Evolutionary conservation across 228 moss, liverwort and hornwort genomes (phyloP).

Genomic region (Sphagnum fallax): DNA sequence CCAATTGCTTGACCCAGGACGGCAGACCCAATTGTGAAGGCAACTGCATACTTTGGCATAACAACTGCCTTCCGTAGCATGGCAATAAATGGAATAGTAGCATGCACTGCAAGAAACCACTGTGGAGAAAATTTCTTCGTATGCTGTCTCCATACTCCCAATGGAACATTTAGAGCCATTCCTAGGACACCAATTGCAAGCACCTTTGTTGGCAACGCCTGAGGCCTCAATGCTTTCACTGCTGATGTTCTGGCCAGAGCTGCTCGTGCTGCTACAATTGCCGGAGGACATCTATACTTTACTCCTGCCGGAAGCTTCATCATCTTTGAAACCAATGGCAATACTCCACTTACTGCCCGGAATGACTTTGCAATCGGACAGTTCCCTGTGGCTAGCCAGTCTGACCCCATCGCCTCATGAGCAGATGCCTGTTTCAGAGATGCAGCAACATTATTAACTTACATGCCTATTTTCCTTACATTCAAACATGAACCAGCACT

Average conservation of each 20-base stretch:
- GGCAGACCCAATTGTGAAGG: slow-evolving; percentile 89
- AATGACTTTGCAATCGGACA: slow-evolving; percentile 95
- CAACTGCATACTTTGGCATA: slow-evolving; percentile 95
- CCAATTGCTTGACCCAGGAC: slow-evolving; percentile 91
- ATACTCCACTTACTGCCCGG: slow-evolving; percentile 66
- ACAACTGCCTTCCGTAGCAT: slow-evolving; percentile 96
- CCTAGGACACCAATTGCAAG: slow-evolving; percentile 86
- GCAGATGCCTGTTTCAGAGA: slow-evolving; percentile 30
- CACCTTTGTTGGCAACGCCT: slow-evolving; percentile 87
- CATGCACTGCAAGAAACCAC: slow-evolving; percentile 94
- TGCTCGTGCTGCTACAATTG: slow-evolving; percentile 83
- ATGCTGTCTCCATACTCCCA: slow-evolving; percentile 93
- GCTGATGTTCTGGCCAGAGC: slow-evolving; percentile 70
- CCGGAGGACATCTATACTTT: slow-evolving; percentile 92
- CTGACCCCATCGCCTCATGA: slow-evolving; percentile 83
- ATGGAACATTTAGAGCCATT: slow-evolving; percentile 86
- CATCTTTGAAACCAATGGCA: slow-evolving; percentile 71
- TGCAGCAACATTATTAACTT: not conserved
- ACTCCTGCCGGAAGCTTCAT: slow-evolving; percentile 52
- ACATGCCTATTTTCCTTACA: not conserved
- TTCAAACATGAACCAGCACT: not conserved
- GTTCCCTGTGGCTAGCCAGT: slow-evolving; percentile 87
- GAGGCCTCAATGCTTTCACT: slow-evolving; percentile 74
- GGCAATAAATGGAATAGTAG: slow-evolving; percentile 91
- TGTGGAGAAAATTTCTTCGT: slow-evolving; percentile 90